A percentile compares a stretch with the other conserved stretches of the same genome.
phyloP scores from a whole-genome alignment of 163 green algal genomes.

The Smithsoniella earleae region DNA sequence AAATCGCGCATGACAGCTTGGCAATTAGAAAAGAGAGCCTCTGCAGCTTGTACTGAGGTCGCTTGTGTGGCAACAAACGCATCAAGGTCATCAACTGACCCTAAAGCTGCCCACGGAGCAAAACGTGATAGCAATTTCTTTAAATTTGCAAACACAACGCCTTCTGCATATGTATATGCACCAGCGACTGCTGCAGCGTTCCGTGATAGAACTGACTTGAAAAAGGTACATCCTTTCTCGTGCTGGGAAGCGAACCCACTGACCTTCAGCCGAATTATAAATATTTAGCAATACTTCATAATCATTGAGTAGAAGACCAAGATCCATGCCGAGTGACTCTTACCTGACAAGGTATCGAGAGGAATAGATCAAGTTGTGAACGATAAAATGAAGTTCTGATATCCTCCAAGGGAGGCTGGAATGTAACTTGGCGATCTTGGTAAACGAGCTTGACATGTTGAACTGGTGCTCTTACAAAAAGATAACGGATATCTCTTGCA shows the following conservation, averaged over 20 bases:
- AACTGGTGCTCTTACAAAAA: slow-evolving; percentile 48
- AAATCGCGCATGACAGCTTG: background rate
- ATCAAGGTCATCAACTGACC: background rate
- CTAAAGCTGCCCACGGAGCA: background rate
- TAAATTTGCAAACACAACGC: slow-evolving; percentile 6
- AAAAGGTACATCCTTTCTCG: slow-evolving; percentile 15
- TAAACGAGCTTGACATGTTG: background rate
- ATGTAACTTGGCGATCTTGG: slow-evolving; percentile 38
- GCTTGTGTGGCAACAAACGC: background rate
- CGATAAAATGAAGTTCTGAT: slow-evolving; percentile 58
- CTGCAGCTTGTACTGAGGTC: background rate
- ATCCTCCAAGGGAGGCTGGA: slow-evolving; percentile 66
- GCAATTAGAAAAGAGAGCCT: background rate
- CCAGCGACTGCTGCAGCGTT: background rate
- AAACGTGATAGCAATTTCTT: background rate
- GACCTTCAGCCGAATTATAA: no score
- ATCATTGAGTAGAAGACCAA: no score
- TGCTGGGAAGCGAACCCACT: background rate
- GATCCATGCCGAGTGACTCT: slow-evolving; percentile 21
- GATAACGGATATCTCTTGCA: slow-evolving; percentile 42
- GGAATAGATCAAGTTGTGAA: slow-evolving; percentile 52
- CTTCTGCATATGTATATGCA: background rate
- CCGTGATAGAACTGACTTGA: slow-evolving; percentile 27
- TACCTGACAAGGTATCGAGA: slow-evolving; percentile 57
- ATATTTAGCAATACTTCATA: background rate